Evolutionary conservation across 805 yeast species (phyloP).

Genomic region (Allodekkera sacchari): DNA sequence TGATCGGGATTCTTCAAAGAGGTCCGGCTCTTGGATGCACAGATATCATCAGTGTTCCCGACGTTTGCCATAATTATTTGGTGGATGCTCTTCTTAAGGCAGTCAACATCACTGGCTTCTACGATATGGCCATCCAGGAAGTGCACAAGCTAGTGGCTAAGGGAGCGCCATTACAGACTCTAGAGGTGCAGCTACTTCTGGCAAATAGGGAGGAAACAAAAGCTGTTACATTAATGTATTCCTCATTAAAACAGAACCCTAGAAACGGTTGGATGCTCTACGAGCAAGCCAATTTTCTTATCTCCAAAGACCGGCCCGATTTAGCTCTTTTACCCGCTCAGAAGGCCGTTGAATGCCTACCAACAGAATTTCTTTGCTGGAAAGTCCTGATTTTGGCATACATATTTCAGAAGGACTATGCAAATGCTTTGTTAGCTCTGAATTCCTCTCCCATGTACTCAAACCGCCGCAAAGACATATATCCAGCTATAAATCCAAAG

Average conservation of each 20-base stretch:
- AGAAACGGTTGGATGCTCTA: constrained; percentile 51
- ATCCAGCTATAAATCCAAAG: constrained; percentile 35
- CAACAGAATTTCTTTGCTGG: constrained; percentile 74
- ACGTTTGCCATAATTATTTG: constrained; percentile 40
- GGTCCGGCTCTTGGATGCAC: constrained; percentile 40
- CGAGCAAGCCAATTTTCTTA: constrained; percentile 57
- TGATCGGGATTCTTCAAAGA: constrained; percentile 37
- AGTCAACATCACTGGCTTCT: constrained; percentile 29
- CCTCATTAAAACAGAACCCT: constrained; percentile 32
- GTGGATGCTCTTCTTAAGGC: constrained; percentile 41
- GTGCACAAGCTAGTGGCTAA: constrained; percentile 20
- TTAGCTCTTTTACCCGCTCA: constrained; percentile 53
- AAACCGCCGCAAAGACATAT: constrained; percentile 35
- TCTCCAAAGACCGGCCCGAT: constrained; percentile 42
- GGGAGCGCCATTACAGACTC: constrained; percentile 20
- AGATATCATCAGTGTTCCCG: constrained; percentile 24
- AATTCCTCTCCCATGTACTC: constrained; percentile 71
- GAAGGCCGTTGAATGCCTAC: constrained; percentile 57
- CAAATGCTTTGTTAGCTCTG: constrained; percentile 54
- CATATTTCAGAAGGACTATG: constrained; percentile 44
- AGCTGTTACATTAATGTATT: constrained; percentile 37
- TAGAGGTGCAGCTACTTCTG: constrained; percentile 35
- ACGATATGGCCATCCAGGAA: constrained; percentile 30
- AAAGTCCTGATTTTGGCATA: constrained; percentile 52
- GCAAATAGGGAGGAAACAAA: constrained; percentile 35